Evolutionary conservation across 2,329 filamentous ascomycete species (phyloP).

Genomic region (Fusarium sp.): DNA sequence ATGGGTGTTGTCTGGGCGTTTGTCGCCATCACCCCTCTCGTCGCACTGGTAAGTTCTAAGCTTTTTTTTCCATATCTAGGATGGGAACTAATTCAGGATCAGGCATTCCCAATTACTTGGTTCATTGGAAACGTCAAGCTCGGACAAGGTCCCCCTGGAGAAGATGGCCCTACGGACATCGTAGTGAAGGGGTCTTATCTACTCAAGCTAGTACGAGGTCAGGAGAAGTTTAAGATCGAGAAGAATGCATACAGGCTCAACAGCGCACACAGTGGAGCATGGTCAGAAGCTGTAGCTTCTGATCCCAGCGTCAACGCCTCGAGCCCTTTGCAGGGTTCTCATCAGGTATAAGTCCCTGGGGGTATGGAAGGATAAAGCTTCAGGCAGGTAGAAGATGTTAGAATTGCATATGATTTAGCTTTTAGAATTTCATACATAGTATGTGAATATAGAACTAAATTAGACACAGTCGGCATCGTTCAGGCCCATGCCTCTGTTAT

Average conservation of each 20-base stretch:
- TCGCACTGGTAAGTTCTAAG: slow-evolving; percentile 51
- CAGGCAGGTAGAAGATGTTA: neutral
- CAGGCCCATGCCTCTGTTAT: neutral
- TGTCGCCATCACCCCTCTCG: slow-evolving; percentile 67
- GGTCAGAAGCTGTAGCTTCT: slow-evolving; percentile 4
- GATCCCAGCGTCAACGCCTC: neutral
- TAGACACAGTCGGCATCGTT: neutral
- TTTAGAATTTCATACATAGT: neutral
- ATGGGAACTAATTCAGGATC: slow-evolving; percentile 2
- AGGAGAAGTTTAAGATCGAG: slow-evolving; percentile 21
- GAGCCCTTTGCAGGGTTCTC: slow-evolving; percentile 5
- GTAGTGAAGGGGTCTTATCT: slow-evolving; percentile 46
- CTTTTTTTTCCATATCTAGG: neutral
- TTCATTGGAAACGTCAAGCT: slow-evolving; percentile 48
- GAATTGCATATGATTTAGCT: neutral
- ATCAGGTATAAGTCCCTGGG: neutral
- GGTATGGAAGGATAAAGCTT: neutral
- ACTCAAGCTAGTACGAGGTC: slow-evolving; percentile 37
- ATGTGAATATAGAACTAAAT: slow-evolving; percentile 1
- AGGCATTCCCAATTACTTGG: slow-evolving; percentile 41
- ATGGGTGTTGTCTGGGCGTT: slow-evolving; percentile 73
- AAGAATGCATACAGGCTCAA: slow-evolving; percentile 25
- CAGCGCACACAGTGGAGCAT: slow-evolving; percentile 13
- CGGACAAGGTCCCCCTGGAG: slow-evolving; percentile 37
- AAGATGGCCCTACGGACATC: slow-evolving; percentile 41